Conservation (phyloP, 73 alveolate genomes). For the Paramecium caudatum region DNA sequence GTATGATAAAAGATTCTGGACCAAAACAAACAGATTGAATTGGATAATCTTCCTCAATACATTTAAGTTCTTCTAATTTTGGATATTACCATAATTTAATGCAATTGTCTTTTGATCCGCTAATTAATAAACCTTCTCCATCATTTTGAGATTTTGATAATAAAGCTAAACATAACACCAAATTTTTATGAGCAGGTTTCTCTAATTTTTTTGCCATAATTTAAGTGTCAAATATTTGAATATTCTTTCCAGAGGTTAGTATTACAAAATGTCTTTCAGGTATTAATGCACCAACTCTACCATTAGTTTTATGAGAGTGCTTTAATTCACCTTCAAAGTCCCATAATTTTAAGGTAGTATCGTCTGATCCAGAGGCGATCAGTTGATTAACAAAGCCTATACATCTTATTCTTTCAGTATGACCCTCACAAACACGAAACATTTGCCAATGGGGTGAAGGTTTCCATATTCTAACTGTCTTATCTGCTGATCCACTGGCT, state of each 20-base stretch:
- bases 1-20: background rate
- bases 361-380: slow-evolving; percentile 53
- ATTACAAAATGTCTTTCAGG: background rate
- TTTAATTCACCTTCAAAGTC: slow-evolving; percentile 3
- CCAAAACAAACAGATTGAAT: slow-evolving; percentile 14
- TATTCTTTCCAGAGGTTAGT: background rate
- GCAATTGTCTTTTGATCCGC: slow-evolving; percentile 13
- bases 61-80: background rate
- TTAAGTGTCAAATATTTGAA: background rate
- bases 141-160: background rate
- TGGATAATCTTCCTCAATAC: slow-evolving; percentile 31
- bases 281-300: slow-evolving; percentile 45
- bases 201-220: background rate
- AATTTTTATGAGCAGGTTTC: slow-evolving; percentile 1
- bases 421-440: background rate
- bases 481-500: slow-evolving; percentile 54
- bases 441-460: slow-evolving; percentile 34
- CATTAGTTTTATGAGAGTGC: slow-evolving; percentile 3
- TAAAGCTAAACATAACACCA: slow-evolving; percentile 3
- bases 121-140: background rate
- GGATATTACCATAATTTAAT: slow-evolving; percentile 55
- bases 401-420: slow-evolving; percentile 48
- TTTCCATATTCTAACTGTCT: slow-evolving; percentile 61
- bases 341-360: slow-evolving; percentile 59
- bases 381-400: background rate